These are phyloP conservation scores for Aureobasidium sp. DNA, from an alignment of 2,329 filamentous ascomycete species.

Conservation along the genomic window DNA sequence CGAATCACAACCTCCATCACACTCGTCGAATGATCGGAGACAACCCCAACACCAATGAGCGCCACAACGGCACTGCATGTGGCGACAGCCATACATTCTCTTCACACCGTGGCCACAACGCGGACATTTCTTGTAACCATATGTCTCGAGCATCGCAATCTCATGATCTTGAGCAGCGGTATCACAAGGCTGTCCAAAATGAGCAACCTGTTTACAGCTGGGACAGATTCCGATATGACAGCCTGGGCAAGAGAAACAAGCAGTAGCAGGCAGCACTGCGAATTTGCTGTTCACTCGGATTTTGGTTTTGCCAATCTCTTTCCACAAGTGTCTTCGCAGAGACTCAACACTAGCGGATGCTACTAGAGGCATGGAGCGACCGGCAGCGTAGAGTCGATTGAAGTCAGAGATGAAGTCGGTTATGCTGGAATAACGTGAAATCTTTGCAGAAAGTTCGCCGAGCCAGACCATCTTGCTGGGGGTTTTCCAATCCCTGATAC, in stretches of 20 bases:
- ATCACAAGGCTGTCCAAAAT: constrained; percentile 32
- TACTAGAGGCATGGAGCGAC: not conserved
- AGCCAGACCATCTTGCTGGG: not conserved
- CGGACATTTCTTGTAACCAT: constrained; percentile 45
- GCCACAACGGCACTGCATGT: constrained; percentile 44
- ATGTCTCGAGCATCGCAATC: constrained; percentile 34
- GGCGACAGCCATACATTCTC: constrained; percentile 43
- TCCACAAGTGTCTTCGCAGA: not conserved
- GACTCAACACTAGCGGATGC: not conserved
- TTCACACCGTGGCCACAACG: constrained; percentile 43
- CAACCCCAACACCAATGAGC: constrained; percentile 47
- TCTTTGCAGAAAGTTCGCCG: not conserved
- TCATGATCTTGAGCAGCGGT: constrained; percentile 32
- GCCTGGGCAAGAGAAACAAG: constrained; percentile 36
- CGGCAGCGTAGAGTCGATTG: not conserved
- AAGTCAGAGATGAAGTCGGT: constrained; percentile 2
- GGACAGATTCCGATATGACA: constrained; percentile 40
- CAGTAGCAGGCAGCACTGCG: not conserved
- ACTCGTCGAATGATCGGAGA: constrained; percentile 28
- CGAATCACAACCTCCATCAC: constrained; percentile 23
- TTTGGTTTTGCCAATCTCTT: constrained; percentile 10
- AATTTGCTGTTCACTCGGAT: not conserved
- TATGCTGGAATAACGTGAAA: not conserved
- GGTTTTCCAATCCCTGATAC: not conserved
- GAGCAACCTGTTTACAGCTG: constrained; percentile 38